A percentile compares a stretch with the other conserved stretches of the same genome.
Conservation (phyloP, 306 rosid genomes). For the Arachis stenosperma region DNA sequence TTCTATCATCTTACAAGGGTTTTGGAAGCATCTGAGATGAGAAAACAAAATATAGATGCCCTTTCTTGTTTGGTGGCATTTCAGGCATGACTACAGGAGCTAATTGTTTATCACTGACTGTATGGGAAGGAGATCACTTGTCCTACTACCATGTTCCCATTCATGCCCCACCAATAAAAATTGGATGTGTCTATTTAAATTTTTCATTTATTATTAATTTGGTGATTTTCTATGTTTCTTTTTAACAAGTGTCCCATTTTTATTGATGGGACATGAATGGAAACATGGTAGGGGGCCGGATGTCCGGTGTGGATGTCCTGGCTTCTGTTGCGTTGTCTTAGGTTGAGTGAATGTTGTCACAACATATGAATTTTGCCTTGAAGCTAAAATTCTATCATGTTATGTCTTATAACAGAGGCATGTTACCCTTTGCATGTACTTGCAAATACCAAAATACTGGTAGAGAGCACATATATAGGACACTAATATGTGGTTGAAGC, state of each 20-base stretch:
- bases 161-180: too few relatives aligned
- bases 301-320: too few relatives aligned
- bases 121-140: too few relatives aligned
- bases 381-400: constrained; percentile 18
- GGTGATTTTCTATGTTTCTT: too few relatives aligned
- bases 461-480: not conserved
- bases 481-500: constrained; percentile 15
- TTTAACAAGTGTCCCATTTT: too few relatives aligned
- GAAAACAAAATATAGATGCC: not conserved
- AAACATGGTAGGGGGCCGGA: too few relatives aligned
- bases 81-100: not conserved
- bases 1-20: constrained; percentile 11
- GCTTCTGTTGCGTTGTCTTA: not conserved
- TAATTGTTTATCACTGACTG: constrained; percentile 14
- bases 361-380: constrained; percentile 4
- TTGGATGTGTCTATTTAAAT: too few relatives aligned
- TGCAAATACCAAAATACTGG: not conserved
- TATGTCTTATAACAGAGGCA: constrained; percentile 16
- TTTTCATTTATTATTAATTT: too few relatives aligned
- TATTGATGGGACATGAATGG: too few relatives aligned
- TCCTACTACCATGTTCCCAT: too few relatives aligned
- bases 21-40: constrained; percentile 24
- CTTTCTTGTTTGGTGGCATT: constrained; percentile 20
- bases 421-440: constrained; percentile 13
- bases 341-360: constrained; percentile 6